These are phyloP conservation scores for Fusarium secorum DNA, from an alignment of 2,329 filamentous ascomycete species.

Conservation along the genomic window DNA sequence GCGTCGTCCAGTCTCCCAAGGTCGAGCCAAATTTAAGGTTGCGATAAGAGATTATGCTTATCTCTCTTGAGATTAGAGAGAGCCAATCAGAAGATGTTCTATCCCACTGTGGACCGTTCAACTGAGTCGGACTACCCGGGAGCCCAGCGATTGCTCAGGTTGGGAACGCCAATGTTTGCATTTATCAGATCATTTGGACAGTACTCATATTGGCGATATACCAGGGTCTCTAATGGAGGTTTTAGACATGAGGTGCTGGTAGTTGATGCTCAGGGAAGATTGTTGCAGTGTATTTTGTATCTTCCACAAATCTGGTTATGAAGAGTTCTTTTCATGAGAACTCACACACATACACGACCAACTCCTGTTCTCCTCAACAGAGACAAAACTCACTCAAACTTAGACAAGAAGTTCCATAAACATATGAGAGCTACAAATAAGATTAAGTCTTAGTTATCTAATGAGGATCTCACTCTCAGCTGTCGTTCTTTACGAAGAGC, in stretches of 20 bases:
- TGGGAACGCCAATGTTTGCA: background rate
- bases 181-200: background rate
- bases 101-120: accelerated
- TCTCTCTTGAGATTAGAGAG: background rate
- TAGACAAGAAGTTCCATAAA: too few relatives aligned
- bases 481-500: accelerated
- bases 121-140: background rate
- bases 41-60: constrained; percentile 2
- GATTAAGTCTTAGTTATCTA: accelerated
- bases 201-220: too few relatives aligned
- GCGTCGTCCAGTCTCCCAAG: accelerated
- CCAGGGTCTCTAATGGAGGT: too few relatives aligned
- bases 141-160: background rate
- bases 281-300: too few relatives aligned
- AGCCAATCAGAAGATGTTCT: background rate
- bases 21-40: background rate
- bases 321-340: too few relatives aligned
- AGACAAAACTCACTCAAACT: too few relatives aligned
- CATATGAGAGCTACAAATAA: accelerated
- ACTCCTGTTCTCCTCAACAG: too few relatives aligned
- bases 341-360: too few relatives aligned
- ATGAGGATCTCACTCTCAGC: background rate
- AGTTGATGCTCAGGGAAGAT: too few relatives aligned
- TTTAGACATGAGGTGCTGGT: too few relatives aligned
- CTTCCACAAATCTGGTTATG: too few relatives aligned